A percentile compares a stretch with the other conserved stretches of the same genome.
phyloP scores from a whole-genome alignment of 2,329 filamentous ascomycete species.

The Sarocladium kiliense region DNA sequence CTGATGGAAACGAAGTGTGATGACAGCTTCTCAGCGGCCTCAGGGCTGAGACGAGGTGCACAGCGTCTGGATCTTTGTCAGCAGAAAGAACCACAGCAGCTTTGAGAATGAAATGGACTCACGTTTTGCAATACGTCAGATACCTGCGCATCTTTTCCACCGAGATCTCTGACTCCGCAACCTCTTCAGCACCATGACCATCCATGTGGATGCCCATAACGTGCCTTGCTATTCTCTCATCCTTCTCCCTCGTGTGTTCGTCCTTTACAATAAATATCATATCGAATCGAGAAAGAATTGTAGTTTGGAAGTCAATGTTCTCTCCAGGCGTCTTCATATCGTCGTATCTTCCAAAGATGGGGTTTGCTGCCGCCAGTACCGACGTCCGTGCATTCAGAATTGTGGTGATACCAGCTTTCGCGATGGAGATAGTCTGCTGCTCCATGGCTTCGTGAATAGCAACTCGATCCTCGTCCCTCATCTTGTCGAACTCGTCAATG shows the following conservation, averaged over 20 bases:
- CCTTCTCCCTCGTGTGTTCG: constrained; percentile 82
- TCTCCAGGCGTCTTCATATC: constrained; percentile 96
- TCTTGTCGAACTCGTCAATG: constrained; percentile 99
- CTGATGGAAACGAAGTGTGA: constrained; percentile 97
- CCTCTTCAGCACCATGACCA: constrained; percentile 74
- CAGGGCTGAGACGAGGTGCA: constrained; percentile 81
- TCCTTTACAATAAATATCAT: constrained; percentile 99
- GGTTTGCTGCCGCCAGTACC: constrained; percentile 91
- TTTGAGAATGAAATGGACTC: constrained; percentile 32
- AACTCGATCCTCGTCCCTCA: constrained; percentile 95
- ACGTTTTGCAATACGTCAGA: constrained; percentile 95
- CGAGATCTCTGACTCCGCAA: constrained; percentile 79
- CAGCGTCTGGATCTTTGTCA: constrained; percentile 60
- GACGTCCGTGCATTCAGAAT: constrained; percentile 95
- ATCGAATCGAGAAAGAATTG: constrained; percentile 95
- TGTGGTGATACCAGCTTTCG: constrained; percentile 96
- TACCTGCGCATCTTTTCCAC: constrained; percentile 98
- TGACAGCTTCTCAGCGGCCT: constrained; percentile 91
- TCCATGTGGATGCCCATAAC: constrained; percentile 98
- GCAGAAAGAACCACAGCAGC: not conserved
- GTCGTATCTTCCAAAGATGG: constrained; percentile 96
- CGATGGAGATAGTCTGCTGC: constrained; percentile 98
- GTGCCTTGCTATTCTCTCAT: constrained; percentile 91
- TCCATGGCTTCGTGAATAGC: constrained; percentile 99
- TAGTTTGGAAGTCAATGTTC: constrained; percentile 99